Conservation (phyloP, 2,329 filamentous ascomycete species). For the Colletotrichum agaves region DNA sequence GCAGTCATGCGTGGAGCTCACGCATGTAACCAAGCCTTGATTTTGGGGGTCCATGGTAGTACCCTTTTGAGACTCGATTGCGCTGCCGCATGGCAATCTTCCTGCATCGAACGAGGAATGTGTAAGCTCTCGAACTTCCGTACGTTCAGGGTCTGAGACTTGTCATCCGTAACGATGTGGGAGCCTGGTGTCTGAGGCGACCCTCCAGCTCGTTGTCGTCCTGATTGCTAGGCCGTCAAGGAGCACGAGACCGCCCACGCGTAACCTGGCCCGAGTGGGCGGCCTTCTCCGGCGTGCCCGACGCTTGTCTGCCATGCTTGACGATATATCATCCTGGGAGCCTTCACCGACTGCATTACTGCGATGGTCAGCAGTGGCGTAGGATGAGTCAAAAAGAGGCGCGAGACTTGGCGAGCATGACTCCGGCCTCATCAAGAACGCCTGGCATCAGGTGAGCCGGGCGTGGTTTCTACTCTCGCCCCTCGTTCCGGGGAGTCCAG, state of each 20-base stretch:
- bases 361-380: not conserved
- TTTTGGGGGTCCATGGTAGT: too few relatives aligned
- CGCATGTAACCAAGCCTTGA: too few relatives aligned
- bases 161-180: not conserved
- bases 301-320: not conserved
- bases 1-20: too few relatives aligned
- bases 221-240: not conserved
- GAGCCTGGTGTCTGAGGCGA: not conserved
- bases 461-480: too few relatives aligned
- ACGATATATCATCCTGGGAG: not conserved
- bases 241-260: not conserved
- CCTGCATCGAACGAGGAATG: too few relatives aligned
- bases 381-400: not conserved
- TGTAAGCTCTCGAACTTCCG: too few relatives aligned
- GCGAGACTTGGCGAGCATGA: not conserved
- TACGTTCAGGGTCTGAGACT: not conserved
- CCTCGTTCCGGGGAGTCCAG: too few relatives aligned
- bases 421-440: not conserved
- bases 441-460: not conserved
- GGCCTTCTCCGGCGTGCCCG: not conserved
- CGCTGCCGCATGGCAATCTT: too few relatives aligned
- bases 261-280: not conserved
- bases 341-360: not conserved
- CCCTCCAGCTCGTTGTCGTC: not conserved
- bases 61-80: too few relatives aligned